Conservation (phyloP, 176 grass and related monocot species). For the Ensete glaucum region DNA sequence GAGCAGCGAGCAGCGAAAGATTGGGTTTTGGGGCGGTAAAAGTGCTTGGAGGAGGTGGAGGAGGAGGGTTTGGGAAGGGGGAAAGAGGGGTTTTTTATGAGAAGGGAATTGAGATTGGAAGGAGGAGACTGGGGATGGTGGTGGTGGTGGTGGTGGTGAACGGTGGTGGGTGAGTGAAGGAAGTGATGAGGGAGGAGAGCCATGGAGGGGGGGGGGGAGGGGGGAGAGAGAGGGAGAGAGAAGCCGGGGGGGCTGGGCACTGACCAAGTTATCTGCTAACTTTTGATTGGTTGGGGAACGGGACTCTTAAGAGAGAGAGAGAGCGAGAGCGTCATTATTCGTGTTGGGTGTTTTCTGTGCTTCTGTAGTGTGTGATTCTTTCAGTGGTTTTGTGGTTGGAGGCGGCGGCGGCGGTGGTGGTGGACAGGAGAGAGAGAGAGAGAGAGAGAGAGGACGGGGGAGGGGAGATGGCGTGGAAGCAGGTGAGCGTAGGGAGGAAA, state of each 20-base stretch:
- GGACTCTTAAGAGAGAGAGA: too few species aligned
- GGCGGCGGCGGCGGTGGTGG: not conserved
- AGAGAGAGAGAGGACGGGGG: not conserved
- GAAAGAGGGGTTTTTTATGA: not conserved
- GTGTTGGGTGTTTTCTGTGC: too few species aligned
- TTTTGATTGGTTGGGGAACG: too few species aligned
- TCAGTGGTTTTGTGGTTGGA: too few species aligned
- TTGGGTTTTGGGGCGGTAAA: slow-evolving; percentile 23
- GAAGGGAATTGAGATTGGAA: not conserved
- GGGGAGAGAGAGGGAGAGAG: not conserved
- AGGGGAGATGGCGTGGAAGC: not conserved
- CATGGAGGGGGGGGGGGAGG: not conserved
- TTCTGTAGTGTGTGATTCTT: too few species aligned
- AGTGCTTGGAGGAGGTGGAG: slow-evolving; percentile 1
- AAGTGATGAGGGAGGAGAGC: slow-evolving; percentile 14
- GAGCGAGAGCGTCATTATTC: too few species aligned
- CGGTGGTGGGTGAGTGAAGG: slow-evolving; percentile 3
- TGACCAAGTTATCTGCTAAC: too few species aligned
- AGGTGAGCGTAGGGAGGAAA: not conserved
- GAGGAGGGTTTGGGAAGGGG: slow-evolving; percentile 6
- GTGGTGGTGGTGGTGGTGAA: slow-evolving; percentile 1
- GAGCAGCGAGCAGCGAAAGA: slow-evolving; percentile 12
- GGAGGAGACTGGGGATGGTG: not conserved
- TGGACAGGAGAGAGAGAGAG: not conserved
- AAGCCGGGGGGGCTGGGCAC: not conserved